phyloP scores from a whole-genome alignment of 169 alveolate species.

The Eimeria praecox region DNA sequence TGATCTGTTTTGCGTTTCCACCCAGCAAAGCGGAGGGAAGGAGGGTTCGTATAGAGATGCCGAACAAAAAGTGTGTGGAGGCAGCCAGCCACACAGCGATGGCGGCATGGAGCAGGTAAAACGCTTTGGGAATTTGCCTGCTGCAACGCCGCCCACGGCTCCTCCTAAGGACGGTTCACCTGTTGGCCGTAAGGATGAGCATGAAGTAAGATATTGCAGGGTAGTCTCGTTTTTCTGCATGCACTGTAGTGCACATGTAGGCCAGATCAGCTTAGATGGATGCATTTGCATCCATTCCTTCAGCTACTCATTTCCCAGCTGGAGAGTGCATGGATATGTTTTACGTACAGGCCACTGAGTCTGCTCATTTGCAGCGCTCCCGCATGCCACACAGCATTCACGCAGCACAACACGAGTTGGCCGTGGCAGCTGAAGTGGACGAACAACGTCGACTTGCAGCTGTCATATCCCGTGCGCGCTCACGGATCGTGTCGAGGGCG shows the following conservation, averaged over 20 bases:
- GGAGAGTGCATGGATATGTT: not conserved
- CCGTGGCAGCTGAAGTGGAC: not conserved
- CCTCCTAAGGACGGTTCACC: conserved; percentile 27
- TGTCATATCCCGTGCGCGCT: conserved; percentile 46
- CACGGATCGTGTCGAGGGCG: conserved; percentile 22
- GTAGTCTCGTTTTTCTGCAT: not conserved
- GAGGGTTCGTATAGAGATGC: not conserved
- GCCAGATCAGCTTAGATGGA: not conserved
- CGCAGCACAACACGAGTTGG: conserved; percentile 24
- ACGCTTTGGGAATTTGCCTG: not conserved
- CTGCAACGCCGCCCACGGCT: conserved; percentile 46
- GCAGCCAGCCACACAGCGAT: not conserved
- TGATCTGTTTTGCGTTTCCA: not conserved
- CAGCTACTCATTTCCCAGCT: not conserved
- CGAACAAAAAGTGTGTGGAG: not conserved
- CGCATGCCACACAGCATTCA: conserved; percentile 45
- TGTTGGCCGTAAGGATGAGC: not conserved
- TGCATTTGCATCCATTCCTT: not conserved
- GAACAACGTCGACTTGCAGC: conserved; percentile 56
- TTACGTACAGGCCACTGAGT: not conserved
- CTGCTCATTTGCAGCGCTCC: not conserved
- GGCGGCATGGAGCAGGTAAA: not conserved
- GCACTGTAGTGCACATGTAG: not conserved
- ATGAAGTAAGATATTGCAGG: not conserved
- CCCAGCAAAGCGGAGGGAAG: not conserved